Base-by-base conservation (phyloP, 495 filamentous ascomycete genomes). In the Penicillium nucicola region DNA sequence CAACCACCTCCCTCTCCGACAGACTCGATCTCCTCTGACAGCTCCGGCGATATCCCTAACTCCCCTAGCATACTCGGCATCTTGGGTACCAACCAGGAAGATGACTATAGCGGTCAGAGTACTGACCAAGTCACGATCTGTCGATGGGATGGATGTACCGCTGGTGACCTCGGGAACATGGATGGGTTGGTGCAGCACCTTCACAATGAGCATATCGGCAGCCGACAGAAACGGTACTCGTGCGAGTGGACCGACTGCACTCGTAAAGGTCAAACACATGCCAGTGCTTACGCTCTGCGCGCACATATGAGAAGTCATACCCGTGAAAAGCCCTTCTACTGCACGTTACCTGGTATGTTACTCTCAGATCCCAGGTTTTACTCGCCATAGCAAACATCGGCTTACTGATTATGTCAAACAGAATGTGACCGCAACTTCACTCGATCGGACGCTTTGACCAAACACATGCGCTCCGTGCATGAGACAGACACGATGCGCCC, bases 351-450 rank as follows among this genome's bases (percentile, higher is more conserved):
- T 34, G 93, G 93, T 96, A 80, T 49, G 74, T 53, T 22, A 3
- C 28, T 28, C 17, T 35, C 38, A 37, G 7, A 22, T 13, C 6
- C 17, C 10, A 28, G 25, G 6, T 8, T 1, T 28, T 9, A 22
- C 22, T 13, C 42, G 23, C 35, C 23, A 43, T 19, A n/a, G 20
- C 34, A 9, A 14, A 30, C 17, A 3, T 17, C 25, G 8, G 18
- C 11, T 19, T 18, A 14, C 4, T 34, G 13, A 45, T 46, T 17
- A 52, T 44, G 32, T 35, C 36, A 0, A 10, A n/a, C 13, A 36
- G 93, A 98, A 80, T 98, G 93, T 70, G 95, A 98, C 64, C 89
- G 92, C 60, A 89, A 91, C 45, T 98, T 98, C 62, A 98, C 93
- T 8, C 84, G 93, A 48, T 97, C 93, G 23, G 93, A 98, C 65